Evolutionary conservation across 2,329 filamentous ascomycete genomes (phyloP).

Genomic region (Botrytis medusae): DNA sequence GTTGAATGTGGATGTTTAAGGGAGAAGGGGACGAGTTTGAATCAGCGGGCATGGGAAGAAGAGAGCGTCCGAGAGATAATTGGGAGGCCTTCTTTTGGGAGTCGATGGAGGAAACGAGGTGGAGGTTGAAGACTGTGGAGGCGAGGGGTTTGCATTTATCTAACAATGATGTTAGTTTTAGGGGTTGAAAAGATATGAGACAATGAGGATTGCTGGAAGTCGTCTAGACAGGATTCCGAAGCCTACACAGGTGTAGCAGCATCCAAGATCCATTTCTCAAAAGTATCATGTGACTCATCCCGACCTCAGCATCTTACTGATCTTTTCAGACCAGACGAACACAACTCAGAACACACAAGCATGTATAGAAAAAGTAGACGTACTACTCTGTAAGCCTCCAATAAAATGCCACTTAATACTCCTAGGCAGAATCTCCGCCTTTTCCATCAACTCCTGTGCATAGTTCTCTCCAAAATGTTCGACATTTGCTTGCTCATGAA

Average conservation of each 20-base stretch:
- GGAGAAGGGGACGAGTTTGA: slow-evolving; percentile 37
- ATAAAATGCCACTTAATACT: slow-evolving; percentile 95
- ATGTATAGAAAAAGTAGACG: slow-evolving; percentile 28
- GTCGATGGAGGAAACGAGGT: slow-evolving; percentile 90
- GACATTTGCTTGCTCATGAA: slow-evolving; percentile 64
- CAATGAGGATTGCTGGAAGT: not conserved
- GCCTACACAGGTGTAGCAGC: not conserved
- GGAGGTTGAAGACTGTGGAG: slow-evolving; percentile 80
- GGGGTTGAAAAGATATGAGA: not conserved
- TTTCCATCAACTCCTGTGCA: slow-evolving; percentile 82
- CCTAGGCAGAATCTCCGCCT: slow-evolving; percentile 74
- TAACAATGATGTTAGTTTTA: slow-evolving; percentile 33
- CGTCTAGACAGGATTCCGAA: not conserved
- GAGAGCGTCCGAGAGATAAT: slow-evolving; percentile 73
- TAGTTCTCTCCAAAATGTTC: slow-evolving; percentile 97
- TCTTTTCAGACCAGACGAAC: no score
- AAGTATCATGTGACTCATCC: slow-evolving; percentile 12
- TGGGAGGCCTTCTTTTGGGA: slow-evolving; percentile 81
- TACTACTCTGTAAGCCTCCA: slow-evolving; percentile 80
- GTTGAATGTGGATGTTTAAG: slow-evolving; percentile 75
- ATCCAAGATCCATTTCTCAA: not conserved
- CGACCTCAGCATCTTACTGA: not conserved
- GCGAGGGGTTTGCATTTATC: slow-evolving; percentile 90
- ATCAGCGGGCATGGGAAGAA: slow-evolving; percentile 45
- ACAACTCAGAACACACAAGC: not conserved